Conservation (phyloP, 306 rosid species). For the Acacia crassicarpa region DNA sequence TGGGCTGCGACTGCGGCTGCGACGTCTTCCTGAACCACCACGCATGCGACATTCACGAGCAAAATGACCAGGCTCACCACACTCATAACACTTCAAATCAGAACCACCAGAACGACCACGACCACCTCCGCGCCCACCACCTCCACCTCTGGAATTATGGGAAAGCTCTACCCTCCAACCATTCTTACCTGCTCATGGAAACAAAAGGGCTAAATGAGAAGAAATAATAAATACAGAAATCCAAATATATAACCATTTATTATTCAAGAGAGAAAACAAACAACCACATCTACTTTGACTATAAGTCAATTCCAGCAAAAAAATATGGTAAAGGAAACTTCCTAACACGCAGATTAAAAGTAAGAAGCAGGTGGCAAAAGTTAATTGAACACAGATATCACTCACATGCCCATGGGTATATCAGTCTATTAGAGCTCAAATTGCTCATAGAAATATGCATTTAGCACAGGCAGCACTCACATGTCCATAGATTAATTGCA, state of each 20-base stretch:
- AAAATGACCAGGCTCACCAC: conserved; percentile 99
- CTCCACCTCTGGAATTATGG: conserved; percentile 91
- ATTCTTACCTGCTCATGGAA: conserved; percentile 72
- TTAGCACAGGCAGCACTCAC: conserved; percentile 50
- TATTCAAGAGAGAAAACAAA: not conserved
- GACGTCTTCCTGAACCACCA: conserved; percentile 92
- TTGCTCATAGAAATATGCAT: conserved; percentile 38
- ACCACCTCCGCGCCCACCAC: conserved; percentile 49
- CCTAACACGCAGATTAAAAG: not conserved
- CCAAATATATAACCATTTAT: conserved; percentile 1
- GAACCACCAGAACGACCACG: conserved; percentile 94
- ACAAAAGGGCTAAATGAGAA: not conserved
- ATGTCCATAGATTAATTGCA: conserved; percentile 39
- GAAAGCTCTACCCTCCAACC: conserved; percentile 99
- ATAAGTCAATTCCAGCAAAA: not conserved
- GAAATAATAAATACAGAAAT: not conserved
- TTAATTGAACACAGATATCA: not conserved
- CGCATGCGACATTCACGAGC: conserved; percentile 95
- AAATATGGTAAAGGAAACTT: not conserved
- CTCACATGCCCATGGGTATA: conserved; percentile 16
- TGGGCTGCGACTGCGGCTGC: conserved; percentile 95
- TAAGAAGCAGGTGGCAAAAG: not conserved
- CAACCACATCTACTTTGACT: not conserved
- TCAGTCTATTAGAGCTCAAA: conserved; percentile 38
- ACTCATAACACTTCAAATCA: conserved; percentile 95